Evolutionary conservation across 2,329 filamentous ascomycete species (phyloP), one percentile per base, ranked within the genome.

Genomic region (Fusarium phyllophilum): DNA sequence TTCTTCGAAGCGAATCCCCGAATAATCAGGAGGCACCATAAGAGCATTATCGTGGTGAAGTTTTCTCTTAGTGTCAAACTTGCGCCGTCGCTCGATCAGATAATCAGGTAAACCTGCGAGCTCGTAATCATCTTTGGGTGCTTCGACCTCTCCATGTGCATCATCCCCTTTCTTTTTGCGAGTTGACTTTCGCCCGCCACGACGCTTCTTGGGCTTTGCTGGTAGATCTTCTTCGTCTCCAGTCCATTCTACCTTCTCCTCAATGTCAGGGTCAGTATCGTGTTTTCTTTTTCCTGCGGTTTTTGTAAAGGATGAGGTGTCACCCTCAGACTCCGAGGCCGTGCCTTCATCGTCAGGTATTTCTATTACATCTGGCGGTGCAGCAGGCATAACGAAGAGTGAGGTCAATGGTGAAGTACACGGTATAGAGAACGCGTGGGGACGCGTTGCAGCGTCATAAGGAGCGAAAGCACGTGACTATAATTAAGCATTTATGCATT

Each of bases 11-110:
- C 93, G 87, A 22, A 98, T 86, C 54, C 91, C 91, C 2, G 91
- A 88, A 79, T 93, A 97, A 55, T 89, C 88, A 0, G 96, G 96
- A 0, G 96, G 94, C 5, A 97, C 81, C 70, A 89, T 91, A 48
- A 98, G 84, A 0, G 93, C 94, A 11, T 89, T 89, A 62, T 92
- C 89, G 65, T 90, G 89, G 52, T 95, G 83, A 34, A 81, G 81
- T 41, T 90, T 85, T 52, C 84, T 84, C n/a, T 87, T 85, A 51
- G 86, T 83, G 62, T 96, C 92, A 77, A 97, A 95, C 29, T 86
- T 83, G n/a, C 82, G 84, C 31, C 92, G 88, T n/a, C 96, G 89
- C 29, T 88, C 83, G 96, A 26, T 92, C 89, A 0, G 95, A 95
- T 6, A 96, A 86, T 51, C 89, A 86, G 29, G 89, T 85, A 9